Percentiles rank a stretch among this genome's conserved stretches.
phyloP scores from a whole-genome alignment of 2,329 filamentous ascomycete species.

The Paramyrothecium roridum region DNA sequence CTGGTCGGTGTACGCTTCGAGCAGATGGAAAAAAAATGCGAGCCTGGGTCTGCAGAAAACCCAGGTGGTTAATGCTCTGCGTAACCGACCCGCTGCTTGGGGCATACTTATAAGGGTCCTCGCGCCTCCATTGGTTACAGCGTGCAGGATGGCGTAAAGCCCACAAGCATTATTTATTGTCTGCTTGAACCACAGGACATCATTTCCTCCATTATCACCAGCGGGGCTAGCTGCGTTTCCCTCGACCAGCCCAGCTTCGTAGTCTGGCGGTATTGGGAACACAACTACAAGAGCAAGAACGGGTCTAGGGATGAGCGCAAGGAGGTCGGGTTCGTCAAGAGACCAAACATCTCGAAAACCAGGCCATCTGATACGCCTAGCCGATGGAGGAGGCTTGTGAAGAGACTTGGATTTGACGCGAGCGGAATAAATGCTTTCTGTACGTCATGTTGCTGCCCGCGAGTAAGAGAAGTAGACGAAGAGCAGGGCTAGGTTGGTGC shows the following conservation, averaged over 20 bases:
- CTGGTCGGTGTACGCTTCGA: no score
- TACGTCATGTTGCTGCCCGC: neutral
- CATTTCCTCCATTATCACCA: constrained; percentile 18
- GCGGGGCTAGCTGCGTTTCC: constrained; percentile 19
- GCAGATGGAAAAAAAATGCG: neutral
- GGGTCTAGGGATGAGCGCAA: constrained; percentile 78
- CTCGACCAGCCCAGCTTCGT: constrained; percentile 45
- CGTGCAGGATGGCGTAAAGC: constrained; percentile 64
- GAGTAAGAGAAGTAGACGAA: no score
- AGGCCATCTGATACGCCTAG: constrained; percentile 70
- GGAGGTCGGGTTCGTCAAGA: constrained; percentile 74
- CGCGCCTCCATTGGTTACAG: constrained; percentile 53
- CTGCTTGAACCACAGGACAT: constrained; percentile 70
- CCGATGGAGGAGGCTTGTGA: constrained; percentile 70
- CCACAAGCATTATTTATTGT: constrained; percentile 72
- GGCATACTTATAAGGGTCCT: neutral
- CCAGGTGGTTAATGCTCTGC: neutral
- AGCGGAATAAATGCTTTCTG: neutral
- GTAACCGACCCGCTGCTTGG: neutral
- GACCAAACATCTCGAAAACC: constrained; percentile 82
- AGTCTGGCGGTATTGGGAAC: constrained; percentile 72
- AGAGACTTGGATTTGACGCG: constrained; percentile 68
- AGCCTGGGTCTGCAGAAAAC: neutral
- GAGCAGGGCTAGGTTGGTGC: no score
- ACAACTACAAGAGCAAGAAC: constrained; percentile 80